A percentile compares a stretch with the other conserved stretches of the same genome.
These are phyloP conservation scores for Pleurotus platypus DNA, from an alignment of 768 basidiomycete species.

Conservation along the genomic window DNA sequence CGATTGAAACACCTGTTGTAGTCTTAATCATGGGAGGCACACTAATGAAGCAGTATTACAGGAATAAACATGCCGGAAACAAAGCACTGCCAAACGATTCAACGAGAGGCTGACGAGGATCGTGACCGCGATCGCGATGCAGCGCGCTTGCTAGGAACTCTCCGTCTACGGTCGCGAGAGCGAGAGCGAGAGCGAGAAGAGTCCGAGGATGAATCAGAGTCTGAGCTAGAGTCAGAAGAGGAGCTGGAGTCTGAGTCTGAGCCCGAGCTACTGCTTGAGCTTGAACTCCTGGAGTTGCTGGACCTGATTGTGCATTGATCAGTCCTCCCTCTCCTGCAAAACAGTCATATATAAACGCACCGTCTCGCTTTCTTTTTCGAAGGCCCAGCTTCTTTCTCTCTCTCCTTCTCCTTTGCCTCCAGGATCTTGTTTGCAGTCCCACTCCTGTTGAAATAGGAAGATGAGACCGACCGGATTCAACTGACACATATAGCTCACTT, in stretches of 20 bases:
- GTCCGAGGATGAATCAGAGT: conserved; percentile 32
- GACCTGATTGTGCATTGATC: too few relatives aligned
- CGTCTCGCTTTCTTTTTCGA: conserved; percentile 34
- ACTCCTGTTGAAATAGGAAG: conserved; percentile 34
- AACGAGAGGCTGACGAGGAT: conserved; percentile 3
- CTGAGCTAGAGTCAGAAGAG: conserved; percentile 31
- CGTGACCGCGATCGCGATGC: conserved; percentile 1
- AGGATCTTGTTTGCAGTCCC: conserved; percentile 87
- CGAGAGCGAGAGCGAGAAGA: conserved; percentile 44
- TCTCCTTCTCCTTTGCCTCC: conserved; percentile 76
- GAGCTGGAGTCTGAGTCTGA: conserved; percentile 21
- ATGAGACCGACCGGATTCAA: conserved; percentile 1
- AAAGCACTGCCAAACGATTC: too few relatives aligned
- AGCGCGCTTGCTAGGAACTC: conserved; percentile 23
- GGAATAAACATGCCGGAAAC: too few relatives aligned
- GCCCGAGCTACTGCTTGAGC: conserved; percentile 9
- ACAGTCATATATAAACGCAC: conserved; percentile 15
- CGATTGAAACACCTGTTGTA: too few relatives aligned
- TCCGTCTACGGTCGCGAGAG: conserved; percentile 37
- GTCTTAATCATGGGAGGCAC: too few relatives aligned
- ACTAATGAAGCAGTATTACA: too few relatives aligned
- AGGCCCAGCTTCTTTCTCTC: conserved; percentile 42
- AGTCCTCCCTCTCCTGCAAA: too few relatives aligned
- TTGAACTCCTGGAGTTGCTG: conserved; percentile 6
- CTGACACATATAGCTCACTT: conserved; percentile 44